Evolutionary conservation across 208 protist genomes (phyloP).

Genomic region (Leishmania aethiopica): DNA sequence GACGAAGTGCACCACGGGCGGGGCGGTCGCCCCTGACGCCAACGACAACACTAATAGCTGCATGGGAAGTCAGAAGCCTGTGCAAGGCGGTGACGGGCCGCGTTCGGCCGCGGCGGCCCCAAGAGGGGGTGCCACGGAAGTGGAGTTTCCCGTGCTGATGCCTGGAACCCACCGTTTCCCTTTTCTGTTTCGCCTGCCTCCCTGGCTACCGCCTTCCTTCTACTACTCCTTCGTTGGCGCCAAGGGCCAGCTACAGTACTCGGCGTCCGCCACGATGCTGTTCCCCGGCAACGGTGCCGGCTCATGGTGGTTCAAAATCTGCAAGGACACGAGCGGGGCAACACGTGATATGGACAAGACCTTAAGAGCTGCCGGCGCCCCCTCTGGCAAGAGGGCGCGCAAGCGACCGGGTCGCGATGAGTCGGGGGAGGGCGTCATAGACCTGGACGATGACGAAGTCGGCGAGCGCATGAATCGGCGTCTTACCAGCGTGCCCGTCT

Average conservation of each 20-base stretch:
- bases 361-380: neutral
- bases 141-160: conserved; percentile 39
- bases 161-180: conserved; percentile 60
- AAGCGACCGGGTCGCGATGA: neutral
- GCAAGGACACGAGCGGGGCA: conserved; percentile 3
- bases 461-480: conserved; percentile 23
- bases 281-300: conserved; percentile 36
- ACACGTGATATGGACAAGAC: conserved; percentile 2
- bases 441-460: conserved; percentile 11
- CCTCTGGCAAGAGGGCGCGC: neutral
- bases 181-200: conserved; percentile 57
- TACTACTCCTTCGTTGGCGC: conserved; percentile 51
- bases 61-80: neutral
- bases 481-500: conserved; percentile 15
- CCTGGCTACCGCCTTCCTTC: conserved; percentile 69
- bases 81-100: conserved; percentile 13
- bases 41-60: neutral
- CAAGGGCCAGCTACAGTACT: conserved; percentile 47
- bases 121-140: neutral
- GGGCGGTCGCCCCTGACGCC: neutral
- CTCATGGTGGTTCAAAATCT: conserved; percentile 20
- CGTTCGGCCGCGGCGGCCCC: neutral
- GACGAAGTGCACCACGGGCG: conserved; percentile 19
- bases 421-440: conserved; percentile 1
- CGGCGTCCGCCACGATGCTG: conserved; percentile 39